Evolutionary conservation across 768 basidiomycete species (phyloP), one percentile per base, ranked within the genome.

Genomic region (Phanerochaete carnosa): DNA sequence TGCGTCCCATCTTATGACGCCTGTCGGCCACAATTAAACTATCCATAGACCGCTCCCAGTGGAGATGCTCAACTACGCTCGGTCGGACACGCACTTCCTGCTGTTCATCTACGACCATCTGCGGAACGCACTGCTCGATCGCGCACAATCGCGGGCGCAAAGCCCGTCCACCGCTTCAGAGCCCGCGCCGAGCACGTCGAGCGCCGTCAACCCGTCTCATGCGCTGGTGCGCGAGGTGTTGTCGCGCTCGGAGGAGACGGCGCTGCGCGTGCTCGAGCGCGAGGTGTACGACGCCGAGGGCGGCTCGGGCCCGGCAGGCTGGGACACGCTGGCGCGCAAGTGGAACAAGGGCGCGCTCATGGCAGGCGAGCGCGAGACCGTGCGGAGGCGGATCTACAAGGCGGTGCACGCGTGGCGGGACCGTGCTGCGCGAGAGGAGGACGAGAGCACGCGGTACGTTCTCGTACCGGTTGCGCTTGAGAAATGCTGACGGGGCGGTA

Each of bases 51-150:
- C 96, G 0, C 76, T 98, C 3, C 89, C 94, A 0, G 73, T 83
- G 54, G 95, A 93, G 65, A 97, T 99, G 95, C 75, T 94, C 22
- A 76, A 83, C 56, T 99, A 98, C 70, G 97, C 97, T 1, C 89
- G 94, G 29, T 92, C 94, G 1, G 97, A 99, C 72, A 99, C 96
- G 0, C 97, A 98, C 73, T 98, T 90, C 76, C 83, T 99, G 1
- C 78, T 99, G 29, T 93, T 85, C 74, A 87, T 98, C 68, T 98
- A 95, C 73, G 95, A 98, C 74, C 84, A 87, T 65, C 83, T 98
- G 5, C 90, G 94, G 13, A 90, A 92, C 69, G 88, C 89, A 0
- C 88, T 97, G 12, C 77, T 95, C n/a, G 87, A 90, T 69, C 84
- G 83, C n/a, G 74, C 73, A n/a, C 68, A 71, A 59, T 83, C 78